Conservation (phyloP, 2,329 filamentous ascomycete species). For the Incumbomyces lentus region DNA sequence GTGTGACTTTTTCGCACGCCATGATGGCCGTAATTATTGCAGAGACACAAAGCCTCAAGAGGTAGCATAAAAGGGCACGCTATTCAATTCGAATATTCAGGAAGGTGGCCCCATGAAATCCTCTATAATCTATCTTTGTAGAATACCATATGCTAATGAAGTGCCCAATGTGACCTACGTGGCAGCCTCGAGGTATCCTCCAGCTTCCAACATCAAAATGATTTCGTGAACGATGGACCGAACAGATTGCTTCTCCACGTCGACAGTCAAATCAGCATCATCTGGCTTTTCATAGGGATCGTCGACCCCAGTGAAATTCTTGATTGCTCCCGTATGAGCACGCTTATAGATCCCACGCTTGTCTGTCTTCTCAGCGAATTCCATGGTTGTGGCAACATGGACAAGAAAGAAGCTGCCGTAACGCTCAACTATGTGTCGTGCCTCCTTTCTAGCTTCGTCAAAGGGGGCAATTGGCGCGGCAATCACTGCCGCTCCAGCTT, state of each 20-base stretch:
- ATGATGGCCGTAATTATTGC: too few species aligned
- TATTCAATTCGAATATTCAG: not conserved
- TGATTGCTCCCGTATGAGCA: conserved; percentile 81
- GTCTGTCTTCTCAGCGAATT: conserved; percentile 90
- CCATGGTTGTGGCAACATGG: conserved; percentile 86
- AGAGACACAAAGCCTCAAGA: too few species aligned
- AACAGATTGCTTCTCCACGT: conserved; percentile 76
- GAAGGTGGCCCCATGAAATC: too few species aligned
- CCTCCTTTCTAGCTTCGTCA: conserved; percentile 63
- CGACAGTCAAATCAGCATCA: conserved; percentile 75
- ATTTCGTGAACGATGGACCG: conserved; percentile 96
- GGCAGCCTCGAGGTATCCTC: conserved; percentile 63
- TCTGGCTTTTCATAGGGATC: conserved; percentile 84
- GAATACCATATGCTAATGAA: not conserved
- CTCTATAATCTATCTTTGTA: not conserved
- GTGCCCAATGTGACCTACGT: not conserved
- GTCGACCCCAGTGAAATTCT: conserved; percentile 96
- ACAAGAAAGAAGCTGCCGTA: conserved; percentile 88
- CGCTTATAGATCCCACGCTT: conserved; percentile 79
- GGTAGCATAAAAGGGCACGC: not conserved
- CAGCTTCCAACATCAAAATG: conserved; percentile 78
- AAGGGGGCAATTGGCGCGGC: conserved; percentile 94
- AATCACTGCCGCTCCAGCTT: conserved; percentile 86
- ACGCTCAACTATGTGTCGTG: conserved; percentile 76
- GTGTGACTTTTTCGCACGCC: not conserved